These are phyloP conservation scores for Drosera spatulata DNA, from an alignment of 179 eudicot species.

Conservation along the genomic window DNA sequence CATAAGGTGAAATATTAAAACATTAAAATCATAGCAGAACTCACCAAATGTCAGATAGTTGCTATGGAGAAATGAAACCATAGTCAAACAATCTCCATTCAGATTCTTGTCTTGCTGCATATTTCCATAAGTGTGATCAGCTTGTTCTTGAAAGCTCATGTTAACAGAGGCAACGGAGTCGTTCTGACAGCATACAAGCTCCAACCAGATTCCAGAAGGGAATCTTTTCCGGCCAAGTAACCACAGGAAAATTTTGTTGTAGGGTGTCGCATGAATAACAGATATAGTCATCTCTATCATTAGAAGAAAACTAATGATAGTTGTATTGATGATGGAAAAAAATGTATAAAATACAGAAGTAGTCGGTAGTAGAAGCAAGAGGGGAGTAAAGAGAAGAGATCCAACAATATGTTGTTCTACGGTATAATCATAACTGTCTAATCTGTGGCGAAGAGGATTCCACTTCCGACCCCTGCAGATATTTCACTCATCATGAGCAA, in stretches of 20 bases:
- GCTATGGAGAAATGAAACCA: conserved; percentile 69
- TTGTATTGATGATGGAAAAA: conserved; percentile 58
- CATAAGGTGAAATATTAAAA: not conserved
- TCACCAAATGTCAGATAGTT: conserved; percentile 57
- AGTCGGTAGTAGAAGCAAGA: conserved; percentile 82
- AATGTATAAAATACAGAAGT: conserved; percentile 88
- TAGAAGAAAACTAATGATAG: conserved; percentile 33
- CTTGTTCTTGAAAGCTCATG: conserved; percentile 9
- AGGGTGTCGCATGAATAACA: conserved; percentile 83
- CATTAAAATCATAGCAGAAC: conserved; percentile 6
- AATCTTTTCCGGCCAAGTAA: conserved; percentile 46
- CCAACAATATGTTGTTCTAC: conserved; percentile 97
- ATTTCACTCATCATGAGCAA: conserved; percentile 15
- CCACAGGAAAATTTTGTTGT: conserved; percentile 62
- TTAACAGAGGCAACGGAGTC: conserved; percentile 14
- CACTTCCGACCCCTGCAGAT: conserved; percentile 78
- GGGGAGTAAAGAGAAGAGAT: conserved; percentile 80
- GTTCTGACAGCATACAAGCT: conserved; percentile 28
- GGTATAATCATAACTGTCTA: conserved; percentile 88
- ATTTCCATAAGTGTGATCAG: conserved; percentile 16
- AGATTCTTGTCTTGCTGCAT: conserved; percentile 14
- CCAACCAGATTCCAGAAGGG: conserved; percentile 64
- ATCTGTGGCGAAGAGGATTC: conserved; percentile 95
- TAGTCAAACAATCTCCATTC: conserved; percentile 19
- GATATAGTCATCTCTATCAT: conserved; percentile 47